Evolutionary conservation across 1,284 basidiomycete genomes (phyloP), one percentile per base, ranked within the genome.

Genomic region (Vanrija pseudolonga): DNA sequence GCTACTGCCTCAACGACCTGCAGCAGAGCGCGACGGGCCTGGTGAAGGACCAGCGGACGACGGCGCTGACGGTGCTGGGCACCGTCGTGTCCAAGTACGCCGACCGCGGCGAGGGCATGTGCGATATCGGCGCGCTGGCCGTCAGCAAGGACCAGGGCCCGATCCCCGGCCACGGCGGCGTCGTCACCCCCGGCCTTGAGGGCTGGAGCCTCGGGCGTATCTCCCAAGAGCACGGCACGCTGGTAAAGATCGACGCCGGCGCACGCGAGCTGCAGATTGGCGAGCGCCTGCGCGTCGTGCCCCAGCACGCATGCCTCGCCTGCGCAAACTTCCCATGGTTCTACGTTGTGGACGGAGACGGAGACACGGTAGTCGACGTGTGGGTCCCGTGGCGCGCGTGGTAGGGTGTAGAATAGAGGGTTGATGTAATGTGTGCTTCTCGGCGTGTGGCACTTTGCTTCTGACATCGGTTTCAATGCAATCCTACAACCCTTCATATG

Each of bases 321-420:
- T 78, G 82, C 63, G 88, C 90, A 49, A 84, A 82, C 14, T 82
- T 88, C 67, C 85, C 86, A 2, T 91, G 87, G 87, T 89, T 86
- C 68, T 91, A 90, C 67, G 77, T 92, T 19, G 83, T 89, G 1
- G 89, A 92, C 76, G 79, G 50, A 74, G 78, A 48, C 78, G 80
- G 41, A 63, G 75, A 60, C 74, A 80, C 76, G 46, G 85, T 93
- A 11, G 84, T 86, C 18, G 90, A 93, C 73, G 79, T 93, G 37
- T 93, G 90, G 90, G 85, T 90, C 32, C 84, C 89, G 8, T 91
- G 89, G 88, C 93, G 91, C 76, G 89, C 88, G 0, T 92, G 90
- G 90, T 93, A 74, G 43, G 14, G 15, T 50, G 39, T 20, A 40
- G 4, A 3, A 18, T 40, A n/a, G 18, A 40, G n/a, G 19, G n/a